Evolutionary conservation across 805 yeast species (phyloP).

Genomic region (Metschnikowia henanensis): DNA sequence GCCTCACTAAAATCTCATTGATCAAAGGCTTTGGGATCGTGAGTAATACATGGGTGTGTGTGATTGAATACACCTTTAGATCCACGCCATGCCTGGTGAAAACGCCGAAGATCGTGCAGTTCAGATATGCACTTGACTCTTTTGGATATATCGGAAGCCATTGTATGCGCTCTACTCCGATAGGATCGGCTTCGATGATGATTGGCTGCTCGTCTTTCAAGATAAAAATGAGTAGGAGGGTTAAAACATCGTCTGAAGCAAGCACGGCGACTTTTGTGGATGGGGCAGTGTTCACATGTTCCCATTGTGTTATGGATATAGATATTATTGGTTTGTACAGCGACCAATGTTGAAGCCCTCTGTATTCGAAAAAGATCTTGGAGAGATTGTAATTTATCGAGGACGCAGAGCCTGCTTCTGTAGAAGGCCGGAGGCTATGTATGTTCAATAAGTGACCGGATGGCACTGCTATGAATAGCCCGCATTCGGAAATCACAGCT

Average conservation of each 20-base stretch:
- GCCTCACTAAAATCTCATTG: slow-evolving; percentile 19
- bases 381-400: slow-evolving; percentile 10
- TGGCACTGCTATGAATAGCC: slow-evolving; percentile 21
- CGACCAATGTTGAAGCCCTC: not conserved
- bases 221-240: slow-evolving; percentile 26
- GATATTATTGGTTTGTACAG: not conserved
- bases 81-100: slow-evolving; percentile 28
- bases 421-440: slow-evolving; percentile 4
- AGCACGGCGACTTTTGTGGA: slow-evolving; percentile 33
- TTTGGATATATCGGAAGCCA: slow-evolving; percentile 34
- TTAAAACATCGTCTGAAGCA: slow-evolving; percentile 19
- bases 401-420: not conserved
- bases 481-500: slow-evolving; percentile 20
- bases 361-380: slow-evolving; percentile 1
- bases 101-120: slow-evolving; percentile 34
- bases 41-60: slow-evolving; percentile 32
- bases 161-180: slow-evolving; percentile 31
- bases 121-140: slow-evolving; percentile 27
- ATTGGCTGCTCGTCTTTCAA: slow-evolving; percentile 27
- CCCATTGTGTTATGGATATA: slow-evolving; percentile 5
- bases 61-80: slow-evolving; percentile 37
- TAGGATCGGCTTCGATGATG: slow-evolving; percentile 29
- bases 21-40: slow-evolving; percentile 34
- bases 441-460: slow-evolving; percentile 8
- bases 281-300: not conserved